phyloP scores from a whole-genome alignment of 2,329 filamentous ascomycete genomes.

The Trichoderma afroharzianum region DNA sequence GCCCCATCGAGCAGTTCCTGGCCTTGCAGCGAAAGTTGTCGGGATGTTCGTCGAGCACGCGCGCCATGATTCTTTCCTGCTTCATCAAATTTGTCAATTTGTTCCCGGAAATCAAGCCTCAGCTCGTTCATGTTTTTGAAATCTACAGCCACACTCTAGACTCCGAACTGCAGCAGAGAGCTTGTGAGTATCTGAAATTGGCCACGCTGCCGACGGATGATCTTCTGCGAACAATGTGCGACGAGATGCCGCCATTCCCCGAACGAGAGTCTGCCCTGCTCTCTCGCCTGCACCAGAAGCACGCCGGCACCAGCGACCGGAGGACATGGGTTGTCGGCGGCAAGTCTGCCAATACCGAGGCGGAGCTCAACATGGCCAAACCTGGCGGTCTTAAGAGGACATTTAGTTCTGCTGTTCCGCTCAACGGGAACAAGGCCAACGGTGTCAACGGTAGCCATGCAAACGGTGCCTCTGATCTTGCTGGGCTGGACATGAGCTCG shows the following conservation, averaged over 20 bases:
- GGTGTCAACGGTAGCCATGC: constrained; percentile 46
- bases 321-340: constrained; percentile 97
- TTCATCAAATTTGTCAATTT: constrained; percentile 98
- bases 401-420: constrained; percentile 61
- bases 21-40: constrained; percentile 87
- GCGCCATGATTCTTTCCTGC: constrained; percentile 89
- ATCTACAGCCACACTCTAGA: constrained; percentile 93
- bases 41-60: constrained; percentile 81
- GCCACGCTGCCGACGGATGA: constrained; percentile 86
- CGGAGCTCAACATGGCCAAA: constrained; percentile 77
- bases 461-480: constrained; percentile 62
- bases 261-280: constrained; percentile 89
- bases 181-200: constrained; percentile 88
- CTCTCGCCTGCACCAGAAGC: constrained; percentile 90
- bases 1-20: constrained; percentile 95
- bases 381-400: constrained; percentile 80
- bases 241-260: constrained; percentile 98
- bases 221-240: constrained; percentile 85
- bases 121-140: constrained; percentile 84
- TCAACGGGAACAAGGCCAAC: constrained; percentile 46
- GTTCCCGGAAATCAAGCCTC: constrained; percentile 97
- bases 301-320: constrained; percentile 88
- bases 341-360: constrained; percentile 85
- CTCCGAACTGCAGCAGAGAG: constrained; percentile 91
- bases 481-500: constrained; percentile 74